Base-by-base conservation (phyloP, 257 asterid species). In the Paulownia fortunei region DNA sequence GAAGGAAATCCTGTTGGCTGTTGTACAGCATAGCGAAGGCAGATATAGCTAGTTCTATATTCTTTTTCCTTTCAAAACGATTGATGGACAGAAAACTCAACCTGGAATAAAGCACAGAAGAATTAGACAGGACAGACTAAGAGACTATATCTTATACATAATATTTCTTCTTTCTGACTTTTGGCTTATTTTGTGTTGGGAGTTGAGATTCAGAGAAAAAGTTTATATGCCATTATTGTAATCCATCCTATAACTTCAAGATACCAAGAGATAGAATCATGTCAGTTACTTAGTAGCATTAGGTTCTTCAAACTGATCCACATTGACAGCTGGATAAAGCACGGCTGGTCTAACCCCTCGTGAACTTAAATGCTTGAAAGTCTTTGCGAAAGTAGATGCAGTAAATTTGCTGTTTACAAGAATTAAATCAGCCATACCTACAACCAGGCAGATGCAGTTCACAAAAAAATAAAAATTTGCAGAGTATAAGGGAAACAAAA, bases 321-420 rank as follows among this genome's bases (percentile, higher is more conserved):
- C 85, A 56, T 90, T 93, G 62, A 95, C 99, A 27, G 99, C 96
- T 54, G 99, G 99, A 81, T 95, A 95, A 55, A 96, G 97, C 67
- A 96, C 97, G 66, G 94, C 94, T 18, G 99, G 99, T 83, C 86
- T 89, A 72, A 87, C 73, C 74, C 97, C 97, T 56, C 88, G 84
- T 19, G 89, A 84, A 80, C 75, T 81, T 55, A 96, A 91, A 74
- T 56, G 81, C 89, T 89, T 88, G 91, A 96, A 96, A 59, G 99
- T 96, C 84, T 75, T 90, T n/a, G 97, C 94, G 73, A 93, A 93
- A 66, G 97, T 93, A 18, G 97, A 89, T 79, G 97, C 97, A 1
- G 98, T 96, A 73, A 96, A 96, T 82, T 86, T 87, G 92, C 99
- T 93, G 85, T 96, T 96, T 41, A 96, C 99, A 72, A 96, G 93